phyloP scores from a whole-genome alignment of 169 alveolate species.

The Plasmodium falciparum region DNA sequence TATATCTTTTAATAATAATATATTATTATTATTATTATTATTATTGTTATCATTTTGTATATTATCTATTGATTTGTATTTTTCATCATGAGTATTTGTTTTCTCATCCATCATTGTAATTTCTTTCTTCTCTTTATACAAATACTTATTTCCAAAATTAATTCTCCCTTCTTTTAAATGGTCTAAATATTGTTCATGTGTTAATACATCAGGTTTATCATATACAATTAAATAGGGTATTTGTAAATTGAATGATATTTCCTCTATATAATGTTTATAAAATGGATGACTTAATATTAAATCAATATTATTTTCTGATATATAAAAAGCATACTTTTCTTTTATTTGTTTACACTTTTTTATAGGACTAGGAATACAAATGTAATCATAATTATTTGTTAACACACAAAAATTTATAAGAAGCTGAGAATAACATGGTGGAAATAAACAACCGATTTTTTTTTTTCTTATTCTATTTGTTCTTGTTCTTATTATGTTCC shows the following conservation, averaged over 20 bases:
- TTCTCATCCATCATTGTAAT: no score
- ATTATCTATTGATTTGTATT: slow-evolving; percentile 3
- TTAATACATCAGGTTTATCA: slow-evolving; percentile 71
- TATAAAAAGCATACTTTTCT: slow-evolving; percentile 61
- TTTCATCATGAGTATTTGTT: background rate
- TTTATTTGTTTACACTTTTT: slow-evolving; percentile 59
- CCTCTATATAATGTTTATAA: slow-evolving; percentile 73
- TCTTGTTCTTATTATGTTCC: background rate
- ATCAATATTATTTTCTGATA: slow-evolving; percentile 64
- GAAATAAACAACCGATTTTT: slow-evolving; percentile 61
- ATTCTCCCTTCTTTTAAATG: slow-evolving; percentile 51
- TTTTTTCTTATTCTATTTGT: background rate
- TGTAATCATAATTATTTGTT: slow-evolving; percentile 60
- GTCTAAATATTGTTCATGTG: slow-evolving; percentile 70
- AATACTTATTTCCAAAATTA: slow-evolving; percentile 19
- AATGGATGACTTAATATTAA: slow-evolving; percentile 77
- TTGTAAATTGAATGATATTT: slow-evolving; percentile 60
- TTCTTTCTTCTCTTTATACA: slow-evolving; percentile 2
- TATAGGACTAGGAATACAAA: slow-evolving; percentile 72
- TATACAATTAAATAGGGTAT: slow-evolving; percentile 67
- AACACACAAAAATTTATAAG: slow-evolving; percentile 57
- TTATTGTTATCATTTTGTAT: background rate
- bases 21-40: background rate
- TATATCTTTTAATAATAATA: background rate
- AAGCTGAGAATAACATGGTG: slow-evolving; percentile 73